Evolutionary conservation across 441 rosid genomes (phyloP), one percentile per base, ranked within the genome.

Genomic region (Manihot esculenta): DNA sequence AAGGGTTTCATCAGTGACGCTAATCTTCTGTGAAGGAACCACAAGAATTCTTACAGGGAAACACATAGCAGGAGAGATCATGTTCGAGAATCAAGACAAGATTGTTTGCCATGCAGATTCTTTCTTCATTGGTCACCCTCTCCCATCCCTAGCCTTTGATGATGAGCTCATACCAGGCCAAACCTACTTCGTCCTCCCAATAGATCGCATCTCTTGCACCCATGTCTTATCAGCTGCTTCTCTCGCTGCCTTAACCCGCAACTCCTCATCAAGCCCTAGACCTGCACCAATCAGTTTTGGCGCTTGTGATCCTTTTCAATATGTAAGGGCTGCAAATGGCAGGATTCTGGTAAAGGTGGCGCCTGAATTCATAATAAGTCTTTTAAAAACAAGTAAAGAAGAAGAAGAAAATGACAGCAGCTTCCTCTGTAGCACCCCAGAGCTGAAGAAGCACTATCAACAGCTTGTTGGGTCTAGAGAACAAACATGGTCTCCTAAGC

Each of bases 401-500:
- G 79, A 70, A 33, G 18, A 35, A 4, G 74, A 64, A 41, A 65
- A 64, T 49, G 61, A 64, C 64, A 47, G 18, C 33, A 70, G 78
- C 21, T 73, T 76, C 68, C 84, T 93, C 27, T 93, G 98, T 72
- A 91, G 89, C 77, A 91, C 98, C 15, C 97, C 98, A 23, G 98
- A 93, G 81, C 71, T 93, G 87, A 86, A 86, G 87, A 93, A 91
- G 74, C 96, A 88, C 42, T 93, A 93, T 68, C 86, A 87, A 67
- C 86, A 75, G 75, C 82, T 93, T 41, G 98, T 93, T 23, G 87
- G 97, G 74, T 72, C 86, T 10, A 87, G 73, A 73, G 93, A 81
- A 30, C 90, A 91, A 56, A 63, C 84, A 7, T 93, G 98, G 98
- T 93, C 97, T 45, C 98, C 98, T 2, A 88, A 85, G 72, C 86